phyloP scores from a whole-genome alignment of 495 filamentous ascomycete genomes.

The Immersiella caudata region DNA sequence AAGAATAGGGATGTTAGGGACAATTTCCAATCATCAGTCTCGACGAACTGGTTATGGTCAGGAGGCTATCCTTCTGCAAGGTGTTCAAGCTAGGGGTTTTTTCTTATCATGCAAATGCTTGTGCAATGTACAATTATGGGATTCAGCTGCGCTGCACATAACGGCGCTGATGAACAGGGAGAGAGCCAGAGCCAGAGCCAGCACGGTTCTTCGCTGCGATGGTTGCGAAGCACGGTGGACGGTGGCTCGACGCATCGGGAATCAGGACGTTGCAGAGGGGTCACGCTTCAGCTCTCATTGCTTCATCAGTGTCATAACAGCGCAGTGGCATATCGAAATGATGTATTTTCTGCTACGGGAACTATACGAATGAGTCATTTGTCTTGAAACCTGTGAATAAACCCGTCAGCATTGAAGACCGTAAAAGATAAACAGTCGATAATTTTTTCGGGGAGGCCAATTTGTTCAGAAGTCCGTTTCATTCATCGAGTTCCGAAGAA shows the following conservation, averaged over 20 bases:
- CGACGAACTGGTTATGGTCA: background rate
- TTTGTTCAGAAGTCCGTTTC: conserved; percentile 60
- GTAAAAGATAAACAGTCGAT: background rate
- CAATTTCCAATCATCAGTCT: background rate
- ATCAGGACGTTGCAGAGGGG: too few relatives aligned
- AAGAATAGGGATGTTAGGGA: background rate
- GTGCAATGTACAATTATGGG: conserved; percentile 3
- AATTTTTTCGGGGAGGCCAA: conserved; percentile 26
- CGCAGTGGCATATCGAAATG: background rate
- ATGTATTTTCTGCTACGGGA: background rate
- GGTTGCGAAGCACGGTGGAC: too few relatives aligned
- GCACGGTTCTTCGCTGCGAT: too few relatives aligned
- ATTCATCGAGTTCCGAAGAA: conserved; percentile 57
- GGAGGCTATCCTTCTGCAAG: background rate
- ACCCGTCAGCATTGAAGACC: background rate
- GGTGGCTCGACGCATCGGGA: too few relatives aligned
- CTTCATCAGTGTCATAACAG: background rate
- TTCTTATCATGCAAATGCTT: background rate
- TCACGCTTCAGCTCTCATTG: background rate
- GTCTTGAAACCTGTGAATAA: background rate
- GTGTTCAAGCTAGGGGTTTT: background rate
- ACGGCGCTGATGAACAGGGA: background rate
- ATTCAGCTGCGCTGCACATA: background rate
- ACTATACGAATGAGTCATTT: background rate
- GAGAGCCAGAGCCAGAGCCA: background rate